These are phyloP conservation scores for Fragaria ananassa DNA, from an alignment of 306 rosid genomes.

Conservation along the genomic window DNA sequence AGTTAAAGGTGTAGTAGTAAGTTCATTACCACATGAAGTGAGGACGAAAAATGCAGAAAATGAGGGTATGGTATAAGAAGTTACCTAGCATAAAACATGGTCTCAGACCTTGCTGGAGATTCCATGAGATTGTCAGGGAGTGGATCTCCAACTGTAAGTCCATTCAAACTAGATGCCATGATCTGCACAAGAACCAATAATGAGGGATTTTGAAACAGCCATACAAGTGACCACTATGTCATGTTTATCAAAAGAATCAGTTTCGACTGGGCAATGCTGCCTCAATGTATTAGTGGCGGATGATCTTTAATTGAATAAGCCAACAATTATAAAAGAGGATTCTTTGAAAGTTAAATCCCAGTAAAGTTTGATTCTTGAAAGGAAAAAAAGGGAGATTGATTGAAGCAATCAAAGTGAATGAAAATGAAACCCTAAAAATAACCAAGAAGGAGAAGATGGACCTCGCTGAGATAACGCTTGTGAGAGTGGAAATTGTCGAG, in stretches of 20 bases:
- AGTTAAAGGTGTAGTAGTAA: background rate
- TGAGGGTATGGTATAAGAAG: background rate
- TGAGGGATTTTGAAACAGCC: background rate
- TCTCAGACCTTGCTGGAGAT: slow-evolving; percentile 92
- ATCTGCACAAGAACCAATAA: slow-evolving; percentile 44
- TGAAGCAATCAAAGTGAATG: background rate
- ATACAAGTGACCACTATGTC: background rate
- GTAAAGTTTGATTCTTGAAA: too few relatives aligned
- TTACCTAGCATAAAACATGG: slow-evolving; percentile 62
- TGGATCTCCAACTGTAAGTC: slow-evolving; percentile 92
- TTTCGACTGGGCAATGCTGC: background rate
- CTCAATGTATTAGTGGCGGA: background rate
- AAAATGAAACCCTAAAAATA: background rate
- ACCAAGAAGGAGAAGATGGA: slow-evolving; percentile 19
- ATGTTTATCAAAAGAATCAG: too few relatives aligned
- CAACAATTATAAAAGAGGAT: background rate
- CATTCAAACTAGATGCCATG: slow-evolving; percentile 98
- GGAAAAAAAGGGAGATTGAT: background rate
- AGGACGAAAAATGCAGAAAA: background rate
- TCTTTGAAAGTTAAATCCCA: background rate
- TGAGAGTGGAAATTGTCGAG: slow-evolving; percentile 93
- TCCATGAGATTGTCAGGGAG: slow-evolving; percentile 92
- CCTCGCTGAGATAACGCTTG: slow-evolving; percentile 98
- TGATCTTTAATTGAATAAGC: background rate
- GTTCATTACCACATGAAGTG: background rate